phyloP scores from a whole-genome alignment of 768 basidiomycete species.

The Tulasnella sp. region DNA sequence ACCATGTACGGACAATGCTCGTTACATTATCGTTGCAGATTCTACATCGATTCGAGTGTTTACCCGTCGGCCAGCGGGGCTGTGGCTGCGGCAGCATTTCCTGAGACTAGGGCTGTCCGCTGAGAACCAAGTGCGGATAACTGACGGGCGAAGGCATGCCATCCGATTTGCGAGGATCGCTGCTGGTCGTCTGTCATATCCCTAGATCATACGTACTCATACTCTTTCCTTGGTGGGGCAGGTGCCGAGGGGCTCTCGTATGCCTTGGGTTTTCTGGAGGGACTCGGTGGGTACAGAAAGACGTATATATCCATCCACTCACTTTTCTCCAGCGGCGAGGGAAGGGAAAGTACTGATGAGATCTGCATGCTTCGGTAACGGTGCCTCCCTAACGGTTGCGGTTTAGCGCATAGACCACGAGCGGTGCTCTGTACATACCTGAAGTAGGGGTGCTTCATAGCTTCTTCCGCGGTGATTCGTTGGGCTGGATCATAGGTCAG shows the following conservation, averaged over 20 bases:
- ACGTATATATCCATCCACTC: slow-evolving; percentile 23
- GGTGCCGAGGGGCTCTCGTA: slow-evolving; percentile 14
- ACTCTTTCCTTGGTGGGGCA: slow-evolving; percentile 5
- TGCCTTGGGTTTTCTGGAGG: slow-evolving; percentile 5
- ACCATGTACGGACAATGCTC: no score
- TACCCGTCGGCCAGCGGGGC: no score
- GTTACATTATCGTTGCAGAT: no score
- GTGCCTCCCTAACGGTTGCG: slow-evolving; percentile 56
- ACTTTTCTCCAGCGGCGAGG: slow-evolving; percentile 93
- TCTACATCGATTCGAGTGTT: no score
- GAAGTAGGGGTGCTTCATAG: slow-evolving; percentile 84
- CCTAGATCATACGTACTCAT: slow-evolving; percentile 12
- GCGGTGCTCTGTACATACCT: slow-evolving; percentile 36
- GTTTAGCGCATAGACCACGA: slow-evolving; percentile 4
- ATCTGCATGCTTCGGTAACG: slow-evolving; percentile 90
- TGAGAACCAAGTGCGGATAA: no score
- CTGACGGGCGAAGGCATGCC: no score
- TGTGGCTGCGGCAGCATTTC: no score
- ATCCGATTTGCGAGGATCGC: no score
- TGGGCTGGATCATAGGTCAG: slow-evolving; percentile 81
- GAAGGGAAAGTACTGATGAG: slow-evolving; percentile 94
- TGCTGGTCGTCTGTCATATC: no score
- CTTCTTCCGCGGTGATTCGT: slow-evolving; percentile 82
- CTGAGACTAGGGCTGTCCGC: no score
- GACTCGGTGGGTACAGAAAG: neutral